Conservation (phyloP, 805 yeast genomes). For the Yamadazyma endophytica region DNA sequence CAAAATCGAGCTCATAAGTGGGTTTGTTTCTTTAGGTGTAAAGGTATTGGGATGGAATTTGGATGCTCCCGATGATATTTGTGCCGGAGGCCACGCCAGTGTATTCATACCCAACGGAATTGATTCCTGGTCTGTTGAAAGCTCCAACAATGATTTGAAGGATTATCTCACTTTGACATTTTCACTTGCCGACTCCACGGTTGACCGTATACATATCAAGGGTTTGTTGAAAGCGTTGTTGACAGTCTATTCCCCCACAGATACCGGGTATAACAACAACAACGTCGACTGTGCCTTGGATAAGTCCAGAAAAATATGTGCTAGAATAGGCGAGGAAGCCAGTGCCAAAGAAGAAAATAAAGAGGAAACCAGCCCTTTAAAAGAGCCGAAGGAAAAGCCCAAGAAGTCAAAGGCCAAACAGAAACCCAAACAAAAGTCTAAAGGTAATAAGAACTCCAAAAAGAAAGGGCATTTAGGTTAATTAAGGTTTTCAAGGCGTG, state of each 20-base stretch:
- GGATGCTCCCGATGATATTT: slow-evolving; percentile 17
- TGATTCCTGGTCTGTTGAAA: slow-evolving; percentile 18
- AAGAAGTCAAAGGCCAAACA: too few species aligned
- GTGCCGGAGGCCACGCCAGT: slow-evolving; percentile 19
- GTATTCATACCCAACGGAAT: slow-evolving; percentile 35
- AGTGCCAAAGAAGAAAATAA: background rate
- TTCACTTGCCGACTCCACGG: slow-evolving; percentile 34
- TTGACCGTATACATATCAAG: slow-evolving; percentile 27
- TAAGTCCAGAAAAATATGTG: slow-evolving; percentile 23
- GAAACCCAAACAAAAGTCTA: too few species aligned
- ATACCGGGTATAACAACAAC: slow-evolving; percentile 18
- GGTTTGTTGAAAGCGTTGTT: slow-evolving; percentile 24
- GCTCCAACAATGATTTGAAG: slow-evolving; percentile 7
- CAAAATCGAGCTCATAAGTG: slow-evolving; percentile 26
- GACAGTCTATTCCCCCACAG: too few species aligned
- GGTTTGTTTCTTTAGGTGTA: slow-evolving; percentile 26
- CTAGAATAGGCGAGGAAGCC: slow-evolving; percentile 16
- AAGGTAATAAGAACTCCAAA: too few species aligned
- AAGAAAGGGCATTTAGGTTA: too few species aligned
- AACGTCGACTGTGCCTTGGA: slow-evolving; percentile 28
- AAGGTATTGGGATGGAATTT: slow-evolving; percentile 27
- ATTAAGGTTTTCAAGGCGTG: too few species aligned
- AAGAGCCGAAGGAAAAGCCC: too few species aligned
- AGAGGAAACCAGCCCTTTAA: too few species aligned
- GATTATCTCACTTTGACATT: slow-evolving; percentile 31